A percentile compares a stretch with the other conserved stretches of the same genome.
Evolutionary conservation across 2,329 filamentous ascomycete genomes (phyloP).

Genomic region (Nigrograna mackinnonii): DNA sequence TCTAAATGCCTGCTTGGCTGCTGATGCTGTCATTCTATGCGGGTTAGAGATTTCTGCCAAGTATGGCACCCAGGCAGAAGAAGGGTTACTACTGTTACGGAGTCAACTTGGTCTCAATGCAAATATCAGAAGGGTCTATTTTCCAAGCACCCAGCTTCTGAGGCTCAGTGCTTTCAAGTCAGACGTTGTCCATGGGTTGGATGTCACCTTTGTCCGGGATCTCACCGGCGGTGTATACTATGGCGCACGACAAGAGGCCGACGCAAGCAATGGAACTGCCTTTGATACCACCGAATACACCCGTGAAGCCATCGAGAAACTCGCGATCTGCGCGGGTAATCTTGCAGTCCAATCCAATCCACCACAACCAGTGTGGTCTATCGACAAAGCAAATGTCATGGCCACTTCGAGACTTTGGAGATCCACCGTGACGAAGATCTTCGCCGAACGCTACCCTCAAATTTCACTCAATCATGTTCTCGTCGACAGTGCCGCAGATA

Average conservation of each 20-base stretch:
- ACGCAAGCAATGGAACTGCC: not conserved
- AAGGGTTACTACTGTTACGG: not conserved
- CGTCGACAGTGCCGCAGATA: not conserved
- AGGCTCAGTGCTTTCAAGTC: not conserved
- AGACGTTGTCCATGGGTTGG: not conserved
- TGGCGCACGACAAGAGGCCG: not conserved
- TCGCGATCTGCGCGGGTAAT: not conserved
- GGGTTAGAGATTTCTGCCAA: not conserved
- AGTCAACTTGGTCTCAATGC: not conserved
- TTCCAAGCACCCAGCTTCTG: conserved; percentile 1
- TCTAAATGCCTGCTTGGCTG: not conserved
- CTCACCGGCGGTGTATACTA: conserved; percentile 1
- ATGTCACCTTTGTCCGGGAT: not conserved
- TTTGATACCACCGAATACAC: not conserved
- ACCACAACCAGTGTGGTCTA: not conserved
- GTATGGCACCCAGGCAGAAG: not conserved
- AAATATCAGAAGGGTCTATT: not conserved
- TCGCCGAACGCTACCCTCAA: not conserved
- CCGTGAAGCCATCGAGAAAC: not conserved
- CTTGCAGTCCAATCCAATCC: not conserved
- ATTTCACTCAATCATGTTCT: not conserved
- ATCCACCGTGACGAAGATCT: not conserved
- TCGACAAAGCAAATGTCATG: conserved; percentile 1
- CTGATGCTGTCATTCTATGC: not conserved
- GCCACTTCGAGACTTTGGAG: not conserved